Base-by-base conservation (phyloP, 176 grass and related monocot genomes). In the Thinopyrum elongatum region DNA sequence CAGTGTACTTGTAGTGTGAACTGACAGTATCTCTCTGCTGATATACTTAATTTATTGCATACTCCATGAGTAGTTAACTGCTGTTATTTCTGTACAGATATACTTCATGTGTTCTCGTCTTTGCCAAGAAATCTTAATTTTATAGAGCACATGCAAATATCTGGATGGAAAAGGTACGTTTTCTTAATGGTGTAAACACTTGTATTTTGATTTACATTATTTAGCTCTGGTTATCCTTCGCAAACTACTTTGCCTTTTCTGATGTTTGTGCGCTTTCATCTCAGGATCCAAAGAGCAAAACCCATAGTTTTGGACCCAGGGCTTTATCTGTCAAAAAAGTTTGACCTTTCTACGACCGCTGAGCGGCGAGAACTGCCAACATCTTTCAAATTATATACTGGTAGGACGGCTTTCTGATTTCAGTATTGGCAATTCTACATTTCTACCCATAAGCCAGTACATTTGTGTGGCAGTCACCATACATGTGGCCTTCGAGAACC, bases 41-140 rank as follows among this genome's bases (percentile, higher is more conserved):
- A 88, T 85, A 94, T 94, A 92, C 88, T 92, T 93, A 91, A 92
- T 64, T 85, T 91, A 29, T 90, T 98, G 27, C 88, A 80, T 66
- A 53, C 44, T 36, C 72, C 46, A 30, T 82, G 13, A 83, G 70
- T 71, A 13, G 3, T 81, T 79, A 39, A 64, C 34, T 53, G n/a
- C 28, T 62, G 23, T 70, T 29, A 21, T 86, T 89, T 78, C 57
- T 85, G 31, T 92, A 63, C 93, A 98, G 95, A 98, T 92, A 95
- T 98, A 89, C 93, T 99, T 91, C 97, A 96, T 44, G 94, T 93
- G n/a, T 91, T 99, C 79, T 94, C 97, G 15, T 89, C 88, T 84
- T 89, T 99, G 70, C 97, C 97, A 44, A 90, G 92, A 83, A 95
- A 94, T 93, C 94, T 99, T 82, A 99, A 96, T 94, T 99, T 99